Percentiles rank a stretch among this genome's conserved stretches.
phyloP scores from a whole-genome alignment of 2,329 filamentous ascomycete genomes.

The Cordyceps tenuipes region DNA sequence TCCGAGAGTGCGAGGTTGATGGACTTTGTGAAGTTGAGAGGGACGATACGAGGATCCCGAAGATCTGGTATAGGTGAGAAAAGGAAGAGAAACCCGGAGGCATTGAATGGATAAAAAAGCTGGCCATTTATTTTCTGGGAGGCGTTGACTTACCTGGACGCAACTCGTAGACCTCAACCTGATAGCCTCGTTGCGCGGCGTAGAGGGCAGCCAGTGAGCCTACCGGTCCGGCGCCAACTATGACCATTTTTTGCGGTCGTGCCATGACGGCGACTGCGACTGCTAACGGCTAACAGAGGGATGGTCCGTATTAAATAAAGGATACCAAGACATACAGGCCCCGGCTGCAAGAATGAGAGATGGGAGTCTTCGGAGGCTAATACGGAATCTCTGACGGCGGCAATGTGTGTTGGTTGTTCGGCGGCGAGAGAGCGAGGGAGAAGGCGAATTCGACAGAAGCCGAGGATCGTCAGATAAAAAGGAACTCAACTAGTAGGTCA shows the following conservation, averaged over 20 bases:
- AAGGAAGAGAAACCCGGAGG: not conserved
- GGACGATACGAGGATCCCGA: conserved; percentile 70
- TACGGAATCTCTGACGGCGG: no score
- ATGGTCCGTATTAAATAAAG: not conserved
- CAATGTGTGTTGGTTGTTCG: not conserved
- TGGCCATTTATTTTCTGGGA: not conserved
- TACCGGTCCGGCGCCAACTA: conserved; percentile 90
- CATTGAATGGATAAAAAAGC: not conserved
- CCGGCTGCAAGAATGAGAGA: not conserved
- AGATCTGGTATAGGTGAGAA: conserved; percentile 54
- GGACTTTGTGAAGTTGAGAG: conserved; percentile 94
- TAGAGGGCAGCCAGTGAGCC: conserved; percentile 88
- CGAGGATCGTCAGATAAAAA: not conserved
- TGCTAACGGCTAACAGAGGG: not conserved
- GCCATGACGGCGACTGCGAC: conserved; percentile 26
- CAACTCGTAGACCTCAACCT: conserved; percentile 92
- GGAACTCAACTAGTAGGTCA: no score
- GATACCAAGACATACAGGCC: not conserved
- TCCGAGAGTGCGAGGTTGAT: conserved; percentile 96
- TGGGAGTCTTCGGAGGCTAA: not conserved
- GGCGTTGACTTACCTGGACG: conserved; percentile 60
- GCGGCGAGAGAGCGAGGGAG: not conserved
- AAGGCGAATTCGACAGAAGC: not conserved
- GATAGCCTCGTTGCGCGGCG: conserved; percentile 76
- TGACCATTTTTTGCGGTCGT: conserved; percentile 57